Conservation (phyloP, 2,329 filamentous ascomycete genomes). For the Zarea fungicola region DNA sequence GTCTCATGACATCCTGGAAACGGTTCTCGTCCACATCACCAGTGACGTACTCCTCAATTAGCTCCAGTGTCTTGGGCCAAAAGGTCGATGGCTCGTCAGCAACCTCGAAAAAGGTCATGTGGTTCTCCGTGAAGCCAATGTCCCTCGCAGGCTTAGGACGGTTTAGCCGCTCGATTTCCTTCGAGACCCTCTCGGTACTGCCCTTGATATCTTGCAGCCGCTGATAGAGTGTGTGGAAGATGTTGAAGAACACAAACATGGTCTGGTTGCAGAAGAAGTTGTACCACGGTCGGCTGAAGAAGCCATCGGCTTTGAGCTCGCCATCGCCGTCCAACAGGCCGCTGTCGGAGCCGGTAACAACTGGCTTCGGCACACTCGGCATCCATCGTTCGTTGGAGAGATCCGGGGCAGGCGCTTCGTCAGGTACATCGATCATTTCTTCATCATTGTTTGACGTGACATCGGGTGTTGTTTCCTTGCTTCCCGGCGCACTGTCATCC, state of each 20-base stretch:
- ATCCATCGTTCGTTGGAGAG: slow-evolving; percentile 61
- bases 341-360: slow-evolving; percentile 45
- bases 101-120: slow-evolving; percentile 69
- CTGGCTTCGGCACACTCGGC: slow-evolving; percentile 53
- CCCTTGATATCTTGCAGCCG: slow-evolving; percentile 80
- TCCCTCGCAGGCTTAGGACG: slow-evolving; percentile 75
- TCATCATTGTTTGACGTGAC: slow-evolving; percentile 72
- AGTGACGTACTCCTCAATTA: slow-evolving; percentile 82
- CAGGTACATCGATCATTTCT: slow-evolving; percentile 59
- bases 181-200: slow-evolving; percentile 65
- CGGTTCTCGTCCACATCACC: slow-evolving; percentile 76
- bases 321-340: slow-evolving; percentile 50
- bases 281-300: slow-evolving; percentile 74
- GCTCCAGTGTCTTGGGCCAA: slow-evolving; percentile 77
- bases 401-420: slow-evolving; percentile 56
- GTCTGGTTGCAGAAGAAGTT: slow-evolving; percentile 89
- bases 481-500: slow-evolving; percentile 72
- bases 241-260: slow-evolving; percentile 90
- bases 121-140: slow-evolving; percentile 76
- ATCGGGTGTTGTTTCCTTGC: slow-evolving; percentile 86
- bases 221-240: slow-evolving; percentile 87
- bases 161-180: slow-evolving; percentile 68
- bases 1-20: slow-evolving; percentile 85
- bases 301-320: slow-evolving; percentile 69
- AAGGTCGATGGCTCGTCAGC: slow-evolving; percentile 60